These are phyloP conservation scores for Calocera cornea DNA, from an alignment of 768 basidiomycete species.

Conservation along the genomic window DNA sequence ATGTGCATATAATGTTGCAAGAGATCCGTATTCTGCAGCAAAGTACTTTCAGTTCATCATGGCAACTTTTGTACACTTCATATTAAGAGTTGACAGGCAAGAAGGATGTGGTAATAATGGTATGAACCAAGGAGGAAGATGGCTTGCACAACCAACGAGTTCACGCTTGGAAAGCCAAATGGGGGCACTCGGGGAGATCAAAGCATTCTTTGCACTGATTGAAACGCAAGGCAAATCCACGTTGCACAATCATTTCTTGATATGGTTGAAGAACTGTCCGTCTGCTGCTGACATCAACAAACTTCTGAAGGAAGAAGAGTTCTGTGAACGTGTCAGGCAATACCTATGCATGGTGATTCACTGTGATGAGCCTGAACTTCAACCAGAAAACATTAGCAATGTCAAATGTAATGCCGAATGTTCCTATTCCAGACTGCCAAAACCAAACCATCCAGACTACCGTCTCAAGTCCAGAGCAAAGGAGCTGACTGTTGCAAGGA, in stretches of 20 bases:
- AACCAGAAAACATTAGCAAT: background rate
- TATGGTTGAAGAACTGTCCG: background rate
- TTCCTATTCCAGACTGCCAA: conserved; percentile 25
- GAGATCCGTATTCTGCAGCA: conserved; percentile 32
- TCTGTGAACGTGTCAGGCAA: background rate
- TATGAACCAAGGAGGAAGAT: background rate
- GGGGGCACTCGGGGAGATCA: background rate
- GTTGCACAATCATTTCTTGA: background rate
- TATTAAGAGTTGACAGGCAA: conserved; percentile 25
- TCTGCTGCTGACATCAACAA: background rate
- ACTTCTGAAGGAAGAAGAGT: background rate
- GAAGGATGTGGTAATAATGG: background rate
- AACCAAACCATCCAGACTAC: conserved; percentile 24
- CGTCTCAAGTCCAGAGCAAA: background rate
- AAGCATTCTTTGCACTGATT: background rate
- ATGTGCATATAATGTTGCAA: conserved; percentile 23
- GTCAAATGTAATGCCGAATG: conserved; percentile 12
- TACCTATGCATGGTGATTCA: background rate
- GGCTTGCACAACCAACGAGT: background rate
- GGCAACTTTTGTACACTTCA: conserved; percentile 18
- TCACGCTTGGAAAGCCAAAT: background rate
- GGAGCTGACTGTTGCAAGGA: conserved; percentile 19
- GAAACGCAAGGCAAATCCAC: background rate
- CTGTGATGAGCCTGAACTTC: background rate
- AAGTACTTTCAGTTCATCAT: conserved; percentile 32